Conservation (phyloP, 805 yeast species). For the Metschnikowia borealis region DNA sequence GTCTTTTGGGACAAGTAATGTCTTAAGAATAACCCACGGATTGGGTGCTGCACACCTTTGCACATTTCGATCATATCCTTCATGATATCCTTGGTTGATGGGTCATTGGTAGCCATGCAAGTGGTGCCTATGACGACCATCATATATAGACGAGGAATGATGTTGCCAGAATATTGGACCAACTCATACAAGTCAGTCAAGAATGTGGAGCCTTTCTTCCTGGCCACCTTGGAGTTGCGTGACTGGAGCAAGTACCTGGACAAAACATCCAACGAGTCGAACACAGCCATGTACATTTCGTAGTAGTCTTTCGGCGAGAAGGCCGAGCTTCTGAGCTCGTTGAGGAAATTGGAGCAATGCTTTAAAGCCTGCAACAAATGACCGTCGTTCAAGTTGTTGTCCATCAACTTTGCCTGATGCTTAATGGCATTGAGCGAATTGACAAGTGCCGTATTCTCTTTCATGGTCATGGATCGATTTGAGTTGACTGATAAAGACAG, state of each 20-base stretch:
- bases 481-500: neutral
- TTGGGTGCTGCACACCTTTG: conserved; percentile 93
- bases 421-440: conserved; percentile 43
- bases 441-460: conserved; percentile 9
- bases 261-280: conserved; percentile 72
- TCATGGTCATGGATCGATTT: conserved; percentile 2
- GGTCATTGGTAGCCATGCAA: conserved; percentile 70
- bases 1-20: conserved; percentile 85
- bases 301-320: conserved; percentile 89
- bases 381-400: conserved; percentile 60
- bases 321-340: conserved; percentile 72
- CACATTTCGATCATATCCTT: conserved; percentile 98
- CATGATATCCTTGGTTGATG: conserved; percentile 82
- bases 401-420: conserved; percentile 73
- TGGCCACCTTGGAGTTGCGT: conserved; percentile 58
- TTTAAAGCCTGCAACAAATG: conserved; percentile 83
- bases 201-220: conserved; percentile 28
- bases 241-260: conserved; percentile 61
- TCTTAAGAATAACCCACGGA: conserved; percentile 84
- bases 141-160: conserved; percentile 84
- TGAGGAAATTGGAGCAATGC: conserved; percentile 77
- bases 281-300: conserved; percentile 79
- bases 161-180: conserved; percentile 93
- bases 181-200: conserved; percentile 88
- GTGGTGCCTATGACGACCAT: conserved; percentile 95